Evolutionary conservation across 192 early-diverging fungal species (phyloP).

Genomic region (Phlyctochytrium bullatum): DNA sequence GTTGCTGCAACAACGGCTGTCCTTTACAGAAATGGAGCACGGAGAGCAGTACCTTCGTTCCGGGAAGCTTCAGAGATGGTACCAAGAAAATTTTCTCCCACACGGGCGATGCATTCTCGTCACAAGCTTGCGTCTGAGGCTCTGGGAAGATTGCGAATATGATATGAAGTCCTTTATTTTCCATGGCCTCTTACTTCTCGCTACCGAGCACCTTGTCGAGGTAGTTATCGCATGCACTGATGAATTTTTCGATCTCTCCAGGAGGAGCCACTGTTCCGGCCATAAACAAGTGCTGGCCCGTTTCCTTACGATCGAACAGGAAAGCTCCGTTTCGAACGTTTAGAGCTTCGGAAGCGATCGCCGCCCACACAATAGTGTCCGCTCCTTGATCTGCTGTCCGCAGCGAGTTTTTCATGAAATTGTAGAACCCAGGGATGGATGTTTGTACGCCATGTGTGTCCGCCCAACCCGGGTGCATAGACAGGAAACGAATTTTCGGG

Average conservation of each 20-base stretch:
- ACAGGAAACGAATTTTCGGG: conserved; percentile 18
- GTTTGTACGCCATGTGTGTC: conserved; percentile 24
- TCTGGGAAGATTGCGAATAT: no score
- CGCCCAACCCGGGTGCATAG: conserved; percentile 32
- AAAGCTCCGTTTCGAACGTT: conserved; percentile 19
- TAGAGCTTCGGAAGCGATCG: conserved; percentile 10
- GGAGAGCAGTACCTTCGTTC: no score
- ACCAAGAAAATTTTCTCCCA: no score
- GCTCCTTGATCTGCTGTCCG: conserved; percentile 28
- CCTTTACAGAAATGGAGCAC: no score
- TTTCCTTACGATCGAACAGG: conserved; percentile 29
- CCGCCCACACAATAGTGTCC: conserved; percentile 38
- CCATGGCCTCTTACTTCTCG: no score
- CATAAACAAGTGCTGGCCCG: conserved; percentile 18
- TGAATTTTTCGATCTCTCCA: conserved; percentile 20
- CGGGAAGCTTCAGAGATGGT: no score
- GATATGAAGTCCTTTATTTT: no score
- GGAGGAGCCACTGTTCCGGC: conserved; percentile 10
- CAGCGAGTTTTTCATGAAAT: conserved; percentile 10
- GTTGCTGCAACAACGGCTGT: no score
- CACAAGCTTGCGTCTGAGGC: no score
- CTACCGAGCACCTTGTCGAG: no score
- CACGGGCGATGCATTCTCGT: no score
- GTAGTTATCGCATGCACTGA: no score
- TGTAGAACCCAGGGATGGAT: conserved; percentile 20